Percentiles rank a stretch among this genome's conserved stretches.
Evolutionary conservation across 345 rosid species (phyloP).

Genomic region (Hirschfeldia incana): DNA sequence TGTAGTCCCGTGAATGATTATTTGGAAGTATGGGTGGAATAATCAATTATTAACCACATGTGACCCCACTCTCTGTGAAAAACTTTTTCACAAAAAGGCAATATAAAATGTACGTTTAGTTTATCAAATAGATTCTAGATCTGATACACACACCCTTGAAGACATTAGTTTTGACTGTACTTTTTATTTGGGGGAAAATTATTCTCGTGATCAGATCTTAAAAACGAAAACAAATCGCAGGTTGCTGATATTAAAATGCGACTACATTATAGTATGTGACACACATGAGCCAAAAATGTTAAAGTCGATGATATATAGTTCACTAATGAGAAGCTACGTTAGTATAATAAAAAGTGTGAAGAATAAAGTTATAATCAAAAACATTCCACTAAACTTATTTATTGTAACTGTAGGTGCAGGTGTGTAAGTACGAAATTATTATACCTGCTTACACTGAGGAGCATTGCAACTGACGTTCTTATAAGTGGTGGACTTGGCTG

Average conservation of each 20-base stretch:
- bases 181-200: background rate
- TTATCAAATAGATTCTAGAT: conserved; percentile 9
- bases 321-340: conserved; percentile 17
- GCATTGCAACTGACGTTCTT: conserved; percentile 58
- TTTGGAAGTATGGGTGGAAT: conserved; percentile 27
- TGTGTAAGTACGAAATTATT: background rate
- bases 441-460: conserved; percentile 81
- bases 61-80: conserved; percentile 22
- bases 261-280: conserved; percentile 4
- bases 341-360: background rate
- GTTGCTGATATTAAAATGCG: conserved; percentile 11
- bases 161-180: background rate
- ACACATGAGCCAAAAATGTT: background rate
- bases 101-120: background rate
- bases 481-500: conserved; percentile 62
- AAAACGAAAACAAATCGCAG: background rate
- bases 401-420: background rate
- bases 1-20: conserved; percentile 35
- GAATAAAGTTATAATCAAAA: conserved; percentile 7
- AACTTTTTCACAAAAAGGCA: background rate
- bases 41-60: conserved; percentile 26
- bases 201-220: conserved; percentile 3
- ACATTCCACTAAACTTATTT: conserved; percentile 31
- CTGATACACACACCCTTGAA: background rate
- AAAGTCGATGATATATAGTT: background rate